Evolutionary conservation across 2,329 filamentous ascomycete species (phyloP).

Genomic region (Pseudogymnoascus sp.): DNA sequence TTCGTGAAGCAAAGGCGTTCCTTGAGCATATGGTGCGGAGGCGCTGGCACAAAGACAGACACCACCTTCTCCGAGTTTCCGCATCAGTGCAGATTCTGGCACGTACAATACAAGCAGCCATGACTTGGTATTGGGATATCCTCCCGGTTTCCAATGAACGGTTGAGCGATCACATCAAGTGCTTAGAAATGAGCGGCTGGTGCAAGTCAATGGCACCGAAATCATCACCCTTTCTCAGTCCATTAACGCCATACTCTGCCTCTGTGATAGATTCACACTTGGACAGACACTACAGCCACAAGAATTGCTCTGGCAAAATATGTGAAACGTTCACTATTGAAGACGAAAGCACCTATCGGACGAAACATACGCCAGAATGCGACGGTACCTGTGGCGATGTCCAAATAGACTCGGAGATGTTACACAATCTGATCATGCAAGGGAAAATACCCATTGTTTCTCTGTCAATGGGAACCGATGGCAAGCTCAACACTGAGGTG

Average conservation of each 20-base stretch:
- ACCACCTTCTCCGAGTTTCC: background rate
- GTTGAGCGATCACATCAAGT: background rate
- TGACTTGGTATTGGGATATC: background rate
- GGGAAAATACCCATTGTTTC: conserved; percentile 1
- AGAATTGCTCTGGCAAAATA: background rate
- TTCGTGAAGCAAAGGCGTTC: background rate
- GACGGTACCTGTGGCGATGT: background rate
- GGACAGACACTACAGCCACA: background rate
- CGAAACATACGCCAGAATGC: background rate
- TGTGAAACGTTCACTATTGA: background rate
- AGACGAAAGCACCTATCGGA: conserved; percentile 2
- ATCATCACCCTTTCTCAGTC: background rate
- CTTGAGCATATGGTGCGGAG: background rate
- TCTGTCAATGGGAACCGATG: background rate
- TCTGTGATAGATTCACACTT: background rate
- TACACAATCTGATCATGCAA: background rate
- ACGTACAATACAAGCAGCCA: conserved; percentile 1
- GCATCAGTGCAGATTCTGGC: background rate
- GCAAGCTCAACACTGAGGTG: background rate
- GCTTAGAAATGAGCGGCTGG: background rate
- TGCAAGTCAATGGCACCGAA: background rate
- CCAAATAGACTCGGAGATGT: background rate
- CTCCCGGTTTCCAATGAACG: background rate
- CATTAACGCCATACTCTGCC: background rate
- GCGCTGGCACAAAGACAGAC: background rate